A percentile compares a stretch with the other conserved stretches of the same genome.
Conservation (phyloP, 2,329 filamentous ascomycete species). For the Trichoderma oligosporum region DNA sequence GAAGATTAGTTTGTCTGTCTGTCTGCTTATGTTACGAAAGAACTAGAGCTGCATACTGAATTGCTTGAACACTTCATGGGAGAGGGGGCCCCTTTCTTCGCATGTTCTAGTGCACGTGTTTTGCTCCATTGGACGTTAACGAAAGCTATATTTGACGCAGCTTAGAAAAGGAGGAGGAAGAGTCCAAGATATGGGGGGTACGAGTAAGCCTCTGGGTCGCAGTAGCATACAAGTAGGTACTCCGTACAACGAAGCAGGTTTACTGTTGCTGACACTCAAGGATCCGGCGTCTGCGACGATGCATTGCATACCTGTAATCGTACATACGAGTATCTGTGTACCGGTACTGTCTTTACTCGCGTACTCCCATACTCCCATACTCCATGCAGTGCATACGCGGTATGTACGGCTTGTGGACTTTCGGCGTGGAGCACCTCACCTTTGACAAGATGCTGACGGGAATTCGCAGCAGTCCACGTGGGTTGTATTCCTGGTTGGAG, state of each 20-base stretch:
- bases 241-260: not conserved
- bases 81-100: too few species aligned
- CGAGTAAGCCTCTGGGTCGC: not conserved
- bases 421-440: not conserved
- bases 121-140: slow-evolving; percentile 5
- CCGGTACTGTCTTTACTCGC: not conserved
- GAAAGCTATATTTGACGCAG: not conserved
- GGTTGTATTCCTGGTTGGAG: not conserved
- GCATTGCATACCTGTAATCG: slow-evolving; percentile 4
- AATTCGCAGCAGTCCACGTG: slow-evolving; percentile 12
- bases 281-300: slow-evolving; percentile 4
- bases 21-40: too few species aligned
- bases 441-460: not conserved
- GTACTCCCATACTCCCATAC: too few species aligned
- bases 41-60: too few species aligned
- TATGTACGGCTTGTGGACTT: too few species aligned
- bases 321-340: not conserved
- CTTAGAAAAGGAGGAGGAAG: not conserved
- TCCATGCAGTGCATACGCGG: not conserved
- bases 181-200: not conserved
- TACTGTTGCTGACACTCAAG: slow-evolving; percentile 9
- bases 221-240: not conserved
- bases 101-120: not conserved
- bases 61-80: too few species aligned
- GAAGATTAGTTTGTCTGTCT: too few species aligned